These are phyloP conservation scores for Coccomyxa subellipsoidea DNA, from an alignment of 163 green algal species.

Conservation along the genomic window DNA sequence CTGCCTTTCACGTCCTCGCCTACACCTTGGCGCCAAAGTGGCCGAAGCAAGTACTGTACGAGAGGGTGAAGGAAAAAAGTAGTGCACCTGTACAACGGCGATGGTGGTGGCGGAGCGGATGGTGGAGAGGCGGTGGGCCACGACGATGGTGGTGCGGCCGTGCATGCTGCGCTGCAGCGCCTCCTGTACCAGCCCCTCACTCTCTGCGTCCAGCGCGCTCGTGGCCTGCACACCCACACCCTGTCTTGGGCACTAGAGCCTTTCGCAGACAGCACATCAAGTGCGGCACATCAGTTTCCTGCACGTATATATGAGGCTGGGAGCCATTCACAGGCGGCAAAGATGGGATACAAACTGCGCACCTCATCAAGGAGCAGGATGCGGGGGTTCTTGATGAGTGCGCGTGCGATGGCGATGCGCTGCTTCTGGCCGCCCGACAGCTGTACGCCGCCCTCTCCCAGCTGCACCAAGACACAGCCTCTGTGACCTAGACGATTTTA, in stretches of 20 bases:
- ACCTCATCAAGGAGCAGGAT: slow-evolving; percentile 89
- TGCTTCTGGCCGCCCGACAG: slow-evolving; percentile 72
- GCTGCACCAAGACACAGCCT: background rate
- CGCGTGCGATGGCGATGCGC: slow-evolving; percentile 77
- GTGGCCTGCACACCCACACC: background rate
- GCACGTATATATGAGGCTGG: too few species aligned
- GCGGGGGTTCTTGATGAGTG: slow-evolving; percentile 67
- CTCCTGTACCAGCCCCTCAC: slow-evolving; percentile 45
- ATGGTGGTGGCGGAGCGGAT: slow-evolving; percentile 46
- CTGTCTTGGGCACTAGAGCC: background rate
- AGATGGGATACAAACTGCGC: slow-evolving; percentile 18
- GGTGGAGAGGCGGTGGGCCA: slow-evolving; percentile 78
- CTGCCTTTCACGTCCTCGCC: background rate
- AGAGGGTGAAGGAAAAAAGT: background rate
- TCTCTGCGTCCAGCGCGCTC: slow-evolving; percentile 51
- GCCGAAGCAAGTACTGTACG: background rate
- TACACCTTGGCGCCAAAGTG: background rate
- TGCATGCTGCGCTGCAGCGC: slow-evolving; percentile 49
- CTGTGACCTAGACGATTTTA: background rate
- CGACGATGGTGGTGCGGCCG: slow-evolving; percentile 67
- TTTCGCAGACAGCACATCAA: background rate
- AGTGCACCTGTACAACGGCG: slow-evolving; percentile 22
- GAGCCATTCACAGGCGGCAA: background rate
- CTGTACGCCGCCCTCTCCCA: slow-evolving; percentile 25
- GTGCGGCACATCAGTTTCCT: too few species aligned